Conservation (phyloP, 306 rosid species). For the Vachellia pachyceras region DNA sequence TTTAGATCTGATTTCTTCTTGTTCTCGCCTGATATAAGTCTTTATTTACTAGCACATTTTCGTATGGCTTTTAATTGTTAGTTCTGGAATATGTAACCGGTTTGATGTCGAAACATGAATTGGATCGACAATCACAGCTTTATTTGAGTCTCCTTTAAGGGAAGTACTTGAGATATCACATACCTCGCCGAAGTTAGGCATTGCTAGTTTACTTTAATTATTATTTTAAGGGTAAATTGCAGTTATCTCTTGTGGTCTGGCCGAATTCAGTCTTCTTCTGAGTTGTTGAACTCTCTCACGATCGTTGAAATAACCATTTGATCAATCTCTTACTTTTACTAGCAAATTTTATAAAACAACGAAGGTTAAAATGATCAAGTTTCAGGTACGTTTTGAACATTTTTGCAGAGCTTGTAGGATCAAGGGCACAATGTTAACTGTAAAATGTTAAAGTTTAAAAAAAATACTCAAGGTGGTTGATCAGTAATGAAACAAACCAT, state of each 20-base stretch:
- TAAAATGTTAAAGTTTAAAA: neutral
- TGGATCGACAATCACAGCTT: neutral
- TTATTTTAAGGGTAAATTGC: neutral
- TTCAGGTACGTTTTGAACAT: neutral
- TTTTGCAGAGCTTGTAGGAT: constrained; percentile 1
- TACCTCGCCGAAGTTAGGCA: constrained; percentile 1
- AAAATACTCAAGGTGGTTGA: neutral
- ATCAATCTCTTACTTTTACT: neutral
- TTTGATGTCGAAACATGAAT: constrained; percentile 24
- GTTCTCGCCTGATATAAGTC: neutral
- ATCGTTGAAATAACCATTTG: neutral
- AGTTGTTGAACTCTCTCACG: neutral
- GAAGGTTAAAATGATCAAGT: neutral
- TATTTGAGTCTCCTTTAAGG: neutral
- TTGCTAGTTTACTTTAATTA: constrained; percentile 14
- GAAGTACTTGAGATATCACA: neutral
- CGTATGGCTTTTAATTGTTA: neutral
- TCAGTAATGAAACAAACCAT: neutral
- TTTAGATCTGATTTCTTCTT: constrained; percentile 11
- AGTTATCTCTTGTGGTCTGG: neutral
- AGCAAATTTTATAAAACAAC: neutral
- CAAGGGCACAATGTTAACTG: neutral
- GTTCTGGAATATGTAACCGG: constrained; percentile 13
- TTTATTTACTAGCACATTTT: neutral
- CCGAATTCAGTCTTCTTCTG: neutral